Conservation (phyloP, 2,329 filamentous ascomycete species). For the Lachnellula subtilissima region DNA sequence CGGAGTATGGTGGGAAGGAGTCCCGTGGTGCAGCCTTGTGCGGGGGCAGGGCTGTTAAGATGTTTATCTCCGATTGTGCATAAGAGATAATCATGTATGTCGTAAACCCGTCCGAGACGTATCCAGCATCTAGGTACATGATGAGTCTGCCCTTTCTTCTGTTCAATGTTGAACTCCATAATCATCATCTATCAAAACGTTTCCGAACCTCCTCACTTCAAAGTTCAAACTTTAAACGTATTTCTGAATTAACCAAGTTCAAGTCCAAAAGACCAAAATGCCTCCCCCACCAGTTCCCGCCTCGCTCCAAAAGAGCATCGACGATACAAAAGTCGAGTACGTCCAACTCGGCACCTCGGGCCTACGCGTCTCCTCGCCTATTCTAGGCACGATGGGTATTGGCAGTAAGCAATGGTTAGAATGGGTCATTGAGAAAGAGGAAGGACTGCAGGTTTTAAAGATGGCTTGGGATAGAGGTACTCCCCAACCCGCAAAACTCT, state of each 20-base stretch:
- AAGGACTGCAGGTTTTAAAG: conserved; percentile 31
- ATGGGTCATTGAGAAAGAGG: conserved; percentile 53
- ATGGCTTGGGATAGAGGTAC: conserved; percentile 13
- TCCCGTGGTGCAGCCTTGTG: too few species aligned
- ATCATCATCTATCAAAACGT: not conserved
- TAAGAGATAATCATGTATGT: too few species aligned
- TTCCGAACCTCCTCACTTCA: not conserved
- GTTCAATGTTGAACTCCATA: too few species aligned
- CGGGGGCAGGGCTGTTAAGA: too few species aligned
- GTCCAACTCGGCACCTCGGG: conserved; percentile 54
- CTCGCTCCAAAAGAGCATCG: conserved; percentile 26
- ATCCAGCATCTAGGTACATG: too few species aligned
- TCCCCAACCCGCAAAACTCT: not conserved
- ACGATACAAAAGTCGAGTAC: conserved; percentile 41
- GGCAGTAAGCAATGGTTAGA: conserved; percentile 46
- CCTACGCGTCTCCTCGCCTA: conserved; percentile 56
- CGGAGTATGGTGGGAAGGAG: too few species aligned
- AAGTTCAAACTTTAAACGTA: not conserved
- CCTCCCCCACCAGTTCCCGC: not conserved
- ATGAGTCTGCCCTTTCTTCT: too few species aligned
- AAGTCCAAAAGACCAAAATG: not conserved
- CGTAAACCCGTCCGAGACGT: too few species aligned
- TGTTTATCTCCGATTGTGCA: too few species aligned
- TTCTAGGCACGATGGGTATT: conserved; percentile 60
- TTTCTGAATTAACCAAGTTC: not conserved